phyloP scores from a whole-genome alignment of 1,139 yeast genomes.

The Geotrichum klebahnii region DNA sequence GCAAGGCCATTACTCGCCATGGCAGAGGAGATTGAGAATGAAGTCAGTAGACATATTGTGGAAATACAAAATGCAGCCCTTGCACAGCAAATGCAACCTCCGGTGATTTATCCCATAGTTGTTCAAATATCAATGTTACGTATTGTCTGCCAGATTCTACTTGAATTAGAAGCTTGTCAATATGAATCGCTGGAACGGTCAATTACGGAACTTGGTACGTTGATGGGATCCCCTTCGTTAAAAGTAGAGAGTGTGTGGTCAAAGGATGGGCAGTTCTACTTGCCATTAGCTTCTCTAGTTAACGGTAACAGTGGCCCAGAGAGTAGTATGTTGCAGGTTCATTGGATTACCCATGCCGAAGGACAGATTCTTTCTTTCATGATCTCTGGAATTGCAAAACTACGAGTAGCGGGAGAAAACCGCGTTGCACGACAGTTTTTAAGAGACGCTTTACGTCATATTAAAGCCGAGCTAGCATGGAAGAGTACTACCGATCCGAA shows the following conservation, averaged over 20 bases:
- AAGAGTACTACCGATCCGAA: neutral
- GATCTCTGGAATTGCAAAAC: conserved; percentile 13
- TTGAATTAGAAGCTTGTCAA: conserved; percentile 7
- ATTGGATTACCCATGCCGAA: conserved; percentile 17
- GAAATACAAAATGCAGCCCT: neutral
- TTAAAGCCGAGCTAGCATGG: conserved; percentile 19
- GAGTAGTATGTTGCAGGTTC: conserved; percentile 7
- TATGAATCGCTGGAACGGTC: conserved; percentile 11
- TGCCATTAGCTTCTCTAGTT: conserved; percentile 6
- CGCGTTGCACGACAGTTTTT: conserved; percentile 12
- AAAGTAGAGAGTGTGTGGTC: conserved; percentile 12
- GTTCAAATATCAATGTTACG: conserved; percentile 18
- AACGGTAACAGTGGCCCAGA: conserved; percentile 13
- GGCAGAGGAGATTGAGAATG: conserved; percentile 14
- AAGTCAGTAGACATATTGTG: conserved; percentile 3
- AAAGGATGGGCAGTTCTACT: conserved; percentile 10
- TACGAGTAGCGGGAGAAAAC: conserved; percentile 10
- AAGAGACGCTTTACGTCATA: conserved; percentile 7
- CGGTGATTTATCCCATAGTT: conserved; percentile 5
- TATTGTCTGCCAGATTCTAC: conserved; percentile 12
- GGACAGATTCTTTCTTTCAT: conserved; percentile 16
- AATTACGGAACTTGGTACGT: conserved; percentile 4
- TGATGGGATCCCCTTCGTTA: conserved; percentile 5
- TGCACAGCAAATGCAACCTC: conserved; percentile 1
- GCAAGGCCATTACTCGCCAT: conserved; percentile 3